Base-by-base conservation (phyloP, 2,329 filamentous ascomycete species). In the Colletotrichum kahawae region DNA sequence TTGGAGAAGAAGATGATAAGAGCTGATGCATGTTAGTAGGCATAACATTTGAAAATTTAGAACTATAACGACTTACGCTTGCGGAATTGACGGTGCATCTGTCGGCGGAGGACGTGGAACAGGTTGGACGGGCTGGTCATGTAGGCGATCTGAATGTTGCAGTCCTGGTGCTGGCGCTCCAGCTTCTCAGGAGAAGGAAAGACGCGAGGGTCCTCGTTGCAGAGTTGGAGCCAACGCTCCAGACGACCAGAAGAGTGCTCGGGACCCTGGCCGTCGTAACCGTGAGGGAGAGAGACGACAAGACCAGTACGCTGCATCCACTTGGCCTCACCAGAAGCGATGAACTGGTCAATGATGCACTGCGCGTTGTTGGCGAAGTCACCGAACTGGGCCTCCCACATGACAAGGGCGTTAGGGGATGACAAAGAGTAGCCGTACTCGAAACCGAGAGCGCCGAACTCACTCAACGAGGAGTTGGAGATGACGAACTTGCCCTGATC, bases 351-450 rank as follows among this genome's bases (percentile, higher is more conserved):
- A 82, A 99, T 97, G 86, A 99, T 97, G 85, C 95, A 98, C 87
- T 99, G 97, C 57, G 97, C 96, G 82, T 98, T 99, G 91, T 99
- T 99, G 90, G 97, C 97, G 82, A 99, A 99, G 87, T 99, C 97
- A 90, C 97, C 97, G 82, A 99, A 99, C 86, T 99, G 97, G 48
- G 97, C 97, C 88, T 99, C 97, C 97, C 97, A 99, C 93, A 99
- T 98, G 80, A 99, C 96, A 31, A 99, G 92, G 48, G 97, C 96
- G 83, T 98, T 98, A 73, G 97, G 97, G 34, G 97, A 98, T 33
- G 96, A 98, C 76, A 99, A 88, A 4, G 97, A 99, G 89, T 99
- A 99, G 76, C 97, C 97, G 82, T 99, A 99, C 87, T 99, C 97
- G 84, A 99, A 99, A 69, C 97, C 97, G 77, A 99, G 94, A 76